Conservation (phyloP, 2,329 filamentous ascomycete species). For the Claviceps sp. region DNA sequence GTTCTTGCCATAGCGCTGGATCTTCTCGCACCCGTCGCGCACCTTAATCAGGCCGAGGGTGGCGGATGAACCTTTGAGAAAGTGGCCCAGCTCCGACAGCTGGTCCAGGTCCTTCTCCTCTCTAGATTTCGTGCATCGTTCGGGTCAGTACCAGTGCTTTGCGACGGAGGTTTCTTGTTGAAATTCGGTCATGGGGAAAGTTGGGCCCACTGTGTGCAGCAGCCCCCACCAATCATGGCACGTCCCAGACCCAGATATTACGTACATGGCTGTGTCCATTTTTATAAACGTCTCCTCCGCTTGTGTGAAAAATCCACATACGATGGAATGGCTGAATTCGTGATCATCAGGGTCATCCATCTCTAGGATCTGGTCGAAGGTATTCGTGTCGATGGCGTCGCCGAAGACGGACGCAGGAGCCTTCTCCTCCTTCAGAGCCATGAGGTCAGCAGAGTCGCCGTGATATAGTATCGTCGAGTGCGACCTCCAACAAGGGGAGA, state of each 20-base stretch:
- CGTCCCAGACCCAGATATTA: conserved; percentile 8
- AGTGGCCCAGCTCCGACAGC: conserved; percentile 80
- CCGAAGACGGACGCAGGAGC: conserved; percentile 31
- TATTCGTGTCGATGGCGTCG: conserved; percentile 63
- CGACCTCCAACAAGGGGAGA: too few relatives aligned
- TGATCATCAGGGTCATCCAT: conserved; percentile 88
- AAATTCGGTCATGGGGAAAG: too few relatives aligned
- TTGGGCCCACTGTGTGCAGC: too few relatives aligned
- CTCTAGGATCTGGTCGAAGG: conserved; percentile 91
- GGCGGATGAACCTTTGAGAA: conserved; percentile 92
- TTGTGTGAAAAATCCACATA: conserved; percentile 87
- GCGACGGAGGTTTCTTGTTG: background rate
- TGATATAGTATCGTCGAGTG: background rate
- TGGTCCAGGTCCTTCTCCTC: conserved; percentile 53
- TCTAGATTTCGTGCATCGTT: conserved; percentile 29
- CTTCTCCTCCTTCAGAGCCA: background rate
- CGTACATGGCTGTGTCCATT: conserved; percentile 78
- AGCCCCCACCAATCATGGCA: too few relatives aligned
- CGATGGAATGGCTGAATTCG: conserved; percentile 81
- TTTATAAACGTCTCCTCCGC: conserved; percentile 72
- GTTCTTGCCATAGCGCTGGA: conserved; percentile 78
- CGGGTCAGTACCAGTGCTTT: background rate
- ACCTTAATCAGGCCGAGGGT: conserved; percentile 85
- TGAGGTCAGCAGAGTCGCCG: conserved; percentile 11
- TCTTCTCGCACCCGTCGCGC: conserved; percentile 88